These are phyloP conservation scores for Xylaria curta DNA, from an alignment of 495 filamentous ascomycete species.

Conservation along the genomic window DNA sequence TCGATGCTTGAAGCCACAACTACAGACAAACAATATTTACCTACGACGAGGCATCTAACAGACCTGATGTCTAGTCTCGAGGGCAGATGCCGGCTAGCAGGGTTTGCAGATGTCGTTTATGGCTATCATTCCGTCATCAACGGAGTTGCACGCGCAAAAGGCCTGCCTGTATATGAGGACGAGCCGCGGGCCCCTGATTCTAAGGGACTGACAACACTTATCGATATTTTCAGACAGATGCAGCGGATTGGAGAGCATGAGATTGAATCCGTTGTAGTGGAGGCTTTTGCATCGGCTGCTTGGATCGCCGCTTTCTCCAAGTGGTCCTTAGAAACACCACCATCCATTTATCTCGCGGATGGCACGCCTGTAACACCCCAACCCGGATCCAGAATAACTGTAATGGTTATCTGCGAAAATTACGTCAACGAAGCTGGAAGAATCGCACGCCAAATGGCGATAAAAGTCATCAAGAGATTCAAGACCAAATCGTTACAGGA, in stretches of 20 bases:
- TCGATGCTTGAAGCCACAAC: constrained; percentile 8
- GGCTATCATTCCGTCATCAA: constrained; percentile 5
- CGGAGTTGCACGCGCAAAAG: background rate
- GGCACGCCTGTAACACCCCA: background rate
- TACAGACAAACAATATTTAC: background rate
- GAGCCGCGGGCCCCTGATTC: background rate
- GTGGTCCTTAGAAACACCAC: constrained; percentile 6
- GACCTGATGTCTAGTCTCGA: constrained; percentile 5
- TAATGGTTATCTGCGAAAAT: background rate
- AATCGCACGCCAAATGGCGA: no score
- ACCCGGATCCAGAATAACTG: background rate
- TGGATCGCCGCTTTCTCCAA: constrained; percentile 8
- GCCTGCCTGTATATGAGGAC: background rate
- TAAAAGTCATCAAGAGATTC: background rate
- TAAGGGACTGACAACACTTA: background rate
- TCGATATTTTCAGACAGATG: constrained; percentile 1
- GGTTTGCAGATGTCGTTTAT: constrained; percentile 4
- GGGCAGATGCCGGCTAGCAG: constrained; percentile 1
- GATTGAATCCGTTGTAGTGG: background rate
- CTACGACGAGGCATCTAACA: background rate
- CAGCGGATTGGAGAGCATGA: background rate
- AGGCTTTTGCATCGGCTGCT: constrained; percentile 1
- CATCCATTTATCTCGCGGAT: background rate
- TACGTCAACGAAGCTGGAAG: background rate
- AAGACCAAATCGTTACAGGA: background rate